Evolutionary conservation across 2,329 filamentous ascomycete species (phyloP).

Genomic region (Ceratocystis harringtonii): DNA sequence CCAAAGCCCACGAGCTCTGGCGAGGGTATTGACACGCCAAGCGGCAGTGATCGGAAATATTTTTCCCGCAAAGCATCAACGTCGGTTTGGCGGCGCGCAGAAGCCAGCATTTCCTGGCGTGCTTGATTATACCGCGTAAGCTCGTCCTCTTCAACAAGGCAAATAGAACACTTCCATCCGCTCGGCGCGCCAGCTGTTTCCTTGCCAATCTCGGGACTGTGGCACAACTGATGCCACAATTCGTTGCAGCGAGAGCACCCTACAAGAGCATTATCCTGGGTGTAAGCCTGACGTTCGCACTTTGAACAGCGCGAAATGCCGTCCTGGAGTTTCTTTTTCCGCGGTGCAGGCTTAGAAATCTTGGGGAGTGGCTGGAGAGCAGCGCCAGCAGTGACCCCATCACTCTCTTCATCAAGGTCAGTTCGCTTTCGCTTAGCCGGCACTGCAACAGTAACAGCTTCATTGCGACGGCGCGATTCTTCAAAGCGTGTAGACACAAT

Average conservation of each 20-base stretch:
- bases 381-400: not conserved
- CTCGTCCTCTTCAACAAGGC: constrained; percentile 18
- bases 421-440: constrained; percentile 11
- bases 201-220: constrained; percentile 19
- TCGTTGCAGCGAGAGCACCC: constrained; percentile 20
- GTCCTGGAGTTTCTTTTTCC: constrained; percentile 13
- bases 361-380: constrained; percentile 11
- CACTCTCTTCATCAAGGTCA: not conserved
- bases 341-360: constrained; percentile 7
- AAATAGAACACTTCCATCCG: constrained; percentile 19
- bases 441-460: constrained; percentile 9
- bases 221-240: constrained; percentile 21
- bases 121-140: constrained; percentile 18
- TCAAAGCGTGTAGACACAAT: constrained; percentile 13
- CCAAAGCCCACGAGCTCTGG: constrained; percentile 28
- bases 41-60: constrained; percentile 24
- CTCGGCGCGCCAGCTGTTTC: constrained; percentile 9
- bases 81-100: constrained; percentile 20
- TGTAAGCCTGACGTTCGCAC: constrained; percentile 19
- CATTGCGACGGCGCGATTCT: constrained; percentile 10
- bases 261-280: constrained; percentile 20
- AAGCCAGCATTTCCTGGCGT: constrained; percentile 16
- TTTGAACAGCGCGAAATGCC: constrained; percentile 18
- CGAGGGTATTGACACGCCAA: constrained; percentile 25
- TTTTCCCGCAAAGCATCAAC: constrained; percentile 24